Percentiles rank a stretch among this genome's conserved stretches.
phyloP scores from a whole-genome alignment of 192 early-diverging fungal genomes.

The Mortierella antarctica region DNA sequence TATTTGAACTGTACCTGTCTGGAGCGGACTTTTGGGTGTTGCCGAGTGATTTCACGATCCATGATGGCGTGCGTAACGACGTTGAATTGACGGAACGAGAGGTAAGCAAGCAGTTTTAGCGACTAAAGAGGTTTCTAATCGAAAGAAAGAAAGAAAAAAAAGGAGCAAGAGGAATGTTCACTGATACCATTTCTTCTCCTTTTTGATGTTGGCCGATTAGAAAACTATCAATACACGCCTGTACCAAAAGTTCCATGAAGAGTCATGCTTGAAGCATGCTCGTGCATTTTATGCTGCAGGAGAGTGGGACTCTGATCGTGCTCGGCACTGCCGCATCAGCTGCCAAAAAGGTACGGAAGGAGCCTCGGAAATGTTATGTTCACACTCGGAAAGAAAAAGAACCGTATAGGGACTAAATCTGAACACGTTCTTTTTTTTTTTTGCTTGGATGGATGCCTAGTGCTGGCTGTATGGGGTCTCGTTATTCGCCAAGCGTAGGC shows the following conservation, averaged over 20 bases:
- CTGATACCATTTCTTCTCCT: too few species aligned
- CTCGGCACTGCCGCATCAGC: constrained; percentile 50
- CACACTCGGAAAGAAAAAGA: too few species aligned
- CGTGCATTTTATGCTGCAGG: constrained; percentile 57
- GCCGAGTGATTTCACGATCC: constrained; percentile 59
- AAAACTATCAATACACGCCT: constrained; percentile 59
- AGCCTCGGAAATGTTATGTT: too few species aligned
- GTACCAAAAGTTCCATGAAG: constrained; percentile 66
- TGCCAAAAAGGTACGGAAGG: constrained; percentile 20
- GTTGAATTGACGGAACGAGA: constrained; percentile 54
- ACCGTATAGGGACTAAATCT: too few species aligned
- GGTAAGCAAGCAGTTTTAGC: constrained; percentile 24
- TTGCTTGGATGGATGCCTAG: not conserved
- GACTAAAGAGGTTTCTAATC: too few species aligned
- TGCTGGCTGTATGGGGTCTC: constrained; percentile 38
- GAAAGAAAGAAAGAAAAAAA: too few species aligned
- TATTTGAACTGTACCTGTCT: constrained; percentile 61
- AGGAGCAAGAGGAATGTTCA: too few species aligned
- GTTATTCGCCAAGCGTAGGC: constrained; percentile 44
- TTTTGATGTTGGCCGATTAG: constrained; percentile 18
- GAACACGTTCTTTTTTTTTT: not conserved
- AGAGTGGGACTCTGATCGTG: constrained; percentile 59
- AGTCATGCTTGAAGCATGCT: constrained; percentile 63
- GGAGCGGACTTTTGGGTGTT: constrained; percentile 68
- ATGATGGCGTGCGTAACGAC: constrained; percentile 30